Base-by-base conservation (phyloP, 352 stramenopile species). In the Phytophthora crassamura region DNA sequence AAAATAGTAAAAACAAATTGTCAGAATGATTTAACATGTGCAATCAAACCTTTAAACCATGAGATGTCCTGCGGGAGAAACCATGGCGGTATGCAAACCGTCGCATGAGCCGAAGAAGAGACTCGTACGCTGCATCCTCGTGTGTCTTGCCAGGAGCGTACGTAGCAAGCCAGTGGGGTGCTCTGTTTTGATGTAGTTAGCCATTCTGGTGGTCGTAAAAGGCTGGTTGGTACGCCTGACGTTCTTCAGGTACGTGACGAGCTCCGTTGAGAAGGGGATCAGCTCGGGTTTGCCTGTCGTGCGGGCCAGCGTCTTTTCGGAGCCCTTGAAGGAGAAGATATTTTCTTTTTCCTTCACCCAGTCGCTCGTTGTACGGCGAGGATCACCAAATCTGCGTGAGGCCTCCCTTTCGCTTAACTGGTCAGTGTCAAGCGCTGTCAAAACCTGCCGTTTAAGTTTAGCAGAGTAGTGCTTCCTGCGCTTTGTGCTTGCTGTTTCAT, bases 41-140 rank as follows among this genome's bases (percentile, higher is more conserved):
- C 22, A 25, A 25, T 25, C 2, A 25, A 25, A 46, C 39, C 39
- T 46, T 46, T 10, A 46, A 16, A 22, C n/a, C n/a, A 16, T 20
- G 20, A 12, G 7, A 20, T 20, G 12, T 46, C 20, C 39, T 46
- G 39, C 11, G 20, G 12, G 22, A 25, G n/a, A 46, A 46, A 10
- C 39, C 39, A 20, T 46, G 39, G 39, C 39, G 39, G 39, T 46
- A 46, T 22, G 39, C 39, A 46, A 46, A 46, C 11, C 39, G 39
- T 10, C 39, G 39, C 39, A 46, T 22, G 9, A 46, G 39, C 9
- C 39, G 39, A 12, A 20, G 15, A 3, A 46, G 39, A 8, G 39
- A 46, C 39, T 46, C 39, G 20, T 22, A 46, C n/a, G 39, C 39
- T 25, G 22, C 22, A 25, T 25, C 22, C 22, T 25, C 22, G 22